These are phyloP conservation scores for Piromyces sp. DNA, from an alignment of 192 early-diverging fungal species.

Conservation along the genomic window DNA sequence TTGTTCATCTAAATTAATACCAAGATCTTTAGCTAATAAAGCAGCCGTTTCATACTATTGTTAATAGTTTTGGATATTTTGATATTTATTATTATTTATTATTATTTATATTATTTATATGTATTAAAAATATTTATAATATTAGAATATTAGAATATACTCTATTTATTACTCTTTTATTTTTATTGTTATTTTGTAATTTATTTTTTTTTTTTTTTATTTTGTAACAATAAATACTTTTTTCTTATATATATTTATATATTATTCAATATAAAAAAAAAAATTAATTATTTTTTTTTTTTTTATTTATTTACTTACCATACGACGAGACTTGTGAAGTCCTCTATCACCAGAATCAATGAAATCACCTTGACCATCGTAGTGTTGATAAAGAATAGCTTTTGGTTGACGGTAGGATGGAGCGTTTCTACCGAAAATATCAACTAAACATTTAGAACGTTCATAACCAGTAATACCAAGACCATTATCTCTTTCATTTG, in stretches of 20 bases:
- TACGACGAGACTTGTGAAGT: neutral
- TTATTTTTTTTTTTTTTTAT: too few species aligned
- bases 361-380: neutral
- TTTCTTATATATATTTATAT: too few species aligned
- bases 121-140: too few species aligned
- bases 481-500: neutral
- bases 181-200: too few species aligned
- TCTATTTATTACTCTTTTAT: too few species aligned
- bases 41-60: neutral
- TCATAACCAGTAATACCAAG: neutral
- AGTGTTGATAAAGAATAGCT: neutral
- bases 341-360: neutral
- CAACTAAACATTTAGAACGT: neutral
- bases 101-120: too few species aligned
- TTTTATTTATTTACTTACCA: neutral
- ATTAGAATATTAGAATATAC: too few species aligned
- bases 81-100: too few species aligned
- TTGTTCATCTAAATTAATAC: neutral
- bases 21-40: neutral
- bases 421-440: neutral
- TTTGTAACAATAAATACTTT: too few species aligned
- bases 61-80: too few species aligned
- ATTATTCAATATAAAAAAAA: too few species aligned
- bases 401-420: neutral
- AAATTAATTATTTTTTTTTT: too few species aligned